phyloP scores from a whole-genome alignment of 768 basidiomycete species.

The Kwoniella shandongensis region DNA sequence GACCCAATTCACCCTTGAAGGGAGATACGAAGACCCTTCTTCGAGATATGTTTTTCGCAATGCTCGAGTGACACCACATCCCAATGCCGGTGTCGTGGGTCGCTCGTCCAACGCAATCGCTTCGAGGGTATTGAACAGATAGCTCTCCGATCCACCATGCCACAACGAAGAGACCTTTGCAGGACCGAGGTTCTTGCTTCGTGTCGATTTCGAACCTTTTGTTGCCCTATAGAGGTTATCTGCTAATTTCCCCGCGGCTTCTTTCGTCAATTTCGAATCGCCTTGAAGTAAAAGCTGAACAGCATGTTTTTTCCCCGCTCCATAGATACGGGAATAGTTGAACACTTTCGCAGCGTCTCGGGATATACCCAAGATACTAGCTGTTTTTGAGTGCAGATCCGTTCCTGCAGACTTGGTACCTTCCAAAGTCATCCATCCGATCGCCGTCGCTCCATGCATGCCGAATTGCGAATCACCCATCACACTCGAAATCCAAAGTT shows the following conservation, averaged over 20 bases:
- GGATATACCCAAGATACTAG: conserved; percentile 84
- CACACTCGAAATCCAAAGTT: conserved; percentile 96
- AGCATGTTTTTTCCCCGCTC: conserved; percentile 95
- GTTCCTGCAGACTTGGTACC: conserved; percentile 93
- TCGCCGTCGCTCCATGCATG: conserved; percentile 88
- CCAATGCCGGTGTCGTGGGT: conserved; percentile 88
- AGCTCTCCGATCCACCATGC: conserved; percentile 95
- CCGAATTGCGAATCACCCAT: conserved; percentile 99
- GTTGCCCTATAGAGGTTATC: conserved; percentile 85
- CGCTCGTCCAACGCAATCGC: conserved; percentile 82
- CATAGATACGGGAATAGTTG: conserved; percentile 98
- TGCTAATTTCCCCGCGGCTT: conserved; percentile 76
- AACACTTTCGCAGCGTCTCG: conserved; percentile 93
- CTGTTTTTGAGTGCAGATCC: conserved; percentile 95
- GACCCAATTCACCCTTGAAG: conserved; percentile 98
- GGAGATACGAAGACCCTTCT: conserved; percentile 72
- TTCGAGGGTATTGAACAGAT: conserved; percentile 96
- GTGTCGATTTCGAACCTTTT: conserved; percentile 64
- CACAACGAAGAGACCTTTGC: conserved; percentile 62
- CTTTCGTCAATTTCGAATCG: conserved; percentile 73
- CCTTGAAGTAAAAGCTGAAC: conserved; percentile 80
- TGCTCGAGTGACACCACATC: conserved; percentile 89
- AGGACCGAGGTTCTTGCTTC: conserved; percentile 46
- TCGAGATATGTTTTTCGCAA: conserved; percentile 84
- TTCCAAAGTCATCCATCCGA: conserved; percentile 99